phyloP scores from a whole-genome alignment of 805 yeast genomes.

The Barnettozyma siamensis region DNA sequence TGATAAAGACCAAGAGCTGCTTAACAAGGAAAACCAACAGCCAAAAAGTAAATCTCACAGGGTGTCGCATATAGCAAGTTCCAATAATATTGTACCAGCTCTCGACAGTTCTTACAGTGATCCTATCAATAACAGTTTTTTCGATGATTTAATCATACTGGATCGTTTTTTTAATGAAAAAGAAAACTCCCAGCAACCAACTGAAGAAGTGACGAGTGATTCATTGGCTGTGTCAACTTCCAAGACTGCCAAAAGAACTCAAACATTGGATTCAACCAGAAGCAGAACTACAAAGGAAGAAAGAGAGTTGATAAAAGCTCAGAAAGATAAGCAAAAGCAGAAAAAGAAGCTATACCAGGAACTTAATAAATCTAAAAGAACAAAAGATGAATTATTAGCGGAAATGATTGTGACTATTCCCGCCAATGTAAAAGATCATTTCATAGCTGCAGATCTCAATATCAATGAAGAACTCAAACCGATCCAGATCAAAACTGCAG shows the following conservation, averaged over 20 bases:
- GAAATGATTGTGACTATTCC: constrained; percentile 47
- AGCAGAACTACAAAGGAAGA: constrained; percentile 8
- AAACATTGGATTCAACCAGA: constrained; percentile 4
- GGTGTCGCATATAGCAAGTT: neutral
- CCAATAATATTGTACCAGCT: neutral
- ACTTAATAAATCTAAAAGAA: constrained; percentile 34
- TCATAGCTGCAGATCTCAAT: constrained; percentile 23
- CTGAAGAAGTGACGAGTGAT: too few relatives aligned
- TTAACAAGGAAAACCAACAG: neutral
- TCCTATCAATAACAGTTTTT: neutral
- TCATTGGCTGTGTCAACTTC: too few relatives aligned
- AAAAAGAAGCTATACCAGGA: constrained; percentile 22
- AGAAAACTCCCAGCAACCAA: too few relatives aligned
- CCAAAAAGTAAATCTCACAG: neutral
- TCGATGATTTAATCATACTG: constrained; percentile 1
- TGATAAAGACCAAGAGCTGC: neutral
- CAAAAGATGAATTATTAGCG: constrained; percentile 43
- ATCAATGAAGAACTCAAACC: constrained; percentile 23
- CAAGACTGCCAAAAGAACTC: constrained; percentile 4
- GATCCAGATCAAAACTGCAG: constrained; percentile 30
- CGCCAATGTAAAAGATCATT: constrained; percentile 15
- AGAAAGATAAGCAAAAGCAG: constrained; percentile 8
- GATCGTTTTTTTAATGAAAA: too few relatives aligned
- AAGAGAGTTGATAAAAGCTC: constrained; percentile 5
- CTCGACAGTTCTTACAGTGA: constrained; percentile 1